Conservation (phyloP, 2,329 filamentous ascomycete species). For the Curvularia eragrostidis region DNA sequence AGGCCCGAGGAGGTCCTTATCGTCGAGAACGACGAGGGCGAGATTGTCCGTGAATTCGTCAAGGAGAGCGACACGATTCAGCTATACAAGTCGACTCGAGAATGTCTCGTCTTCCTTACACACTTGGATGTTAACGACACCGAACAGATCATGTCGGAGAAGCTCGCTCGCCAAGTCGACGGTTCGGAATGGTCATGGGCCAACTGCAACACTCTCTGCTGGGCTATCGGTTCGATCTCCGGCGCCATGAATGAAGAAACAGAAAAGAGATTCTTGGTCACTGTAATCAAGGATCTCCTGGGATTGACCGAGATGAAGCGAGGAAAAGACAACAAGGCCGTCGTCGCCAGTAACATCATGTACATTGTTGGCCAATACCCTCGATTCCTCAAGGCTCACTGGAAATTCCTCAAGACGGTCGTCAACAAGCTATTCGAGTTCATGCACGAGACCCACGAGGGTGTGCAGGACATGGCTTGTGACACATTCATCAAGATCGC, state of each 20-base stretch:
- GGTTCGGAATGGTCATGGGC: constrained; percentile 98
- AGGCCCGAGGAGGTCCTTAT: constrained; percentile 96
- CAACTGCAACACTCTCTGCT: constrained; percentile 99
- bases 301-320: constrained; percentile 99
- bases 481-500: constrained; percentile 99
- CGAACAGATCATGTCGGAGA: constrained; percentile 99
- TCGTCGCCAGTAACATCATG: constrained; percentile 99
- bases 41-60: constrained; percentile 98
- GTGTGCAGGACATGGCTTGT: constrained; percentile 99
- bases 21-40: constrained; percentile 99
- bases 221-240: constrained; percentile 98
- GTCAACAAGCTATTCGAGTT: constrained; percentile 99
- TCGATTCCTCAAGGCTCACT: constrained; percentile 97
- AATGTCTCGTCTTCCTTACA: constrained; percentile 95
- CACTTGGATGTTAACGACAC: constrained; percentile 97
- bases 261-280: constrained; percentile 97
- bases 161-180: constrained; percentile 93
- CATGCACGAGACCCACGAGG: constrained; percentile 99
- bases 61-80: constrained; percentile 99
- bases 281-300: constrained; percentile 96
- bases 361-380: constrained; percentile 99
- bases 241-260: constrained; percentile 99
- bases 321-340: constrained; percentile 98
- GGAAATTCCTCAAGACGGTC: constrained; percentile 99
- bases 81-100: constrained; percentile 97